A percentile compares a stretch with the other conserved stretches of the same genome.
Evolutionary conservation across 352 stramenopile genomes (phyloP).

Genomic region (Thalassiosira hispida): DNA sequence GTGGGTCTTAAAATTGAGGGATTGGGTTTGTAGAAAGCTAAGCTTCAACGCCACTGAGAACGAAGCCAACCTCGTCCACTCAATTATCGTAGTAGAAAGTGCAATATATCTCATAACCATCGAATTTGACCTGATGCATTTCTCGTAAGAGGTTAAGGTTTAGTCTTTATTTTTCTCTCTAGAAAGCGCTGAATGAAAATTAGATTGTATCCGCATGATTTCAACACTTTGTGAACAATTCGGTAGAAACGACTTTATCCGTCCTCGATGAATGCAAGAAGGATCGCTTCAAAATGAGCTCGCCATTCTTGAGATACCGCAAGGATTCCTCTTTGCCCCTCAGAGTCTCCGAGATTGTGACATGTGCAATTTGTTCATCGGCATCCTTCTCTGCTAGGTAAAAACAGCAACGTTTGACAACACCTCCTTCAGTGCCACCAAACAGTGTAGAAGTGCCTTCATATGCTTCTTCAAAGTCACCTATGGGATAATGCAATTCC

Average conservation of each 20-base stretch:
- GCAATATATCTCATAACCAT: too few species aligned
- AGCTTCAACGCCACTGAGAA: not conserved
- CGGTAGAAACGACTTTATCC: constrained; percentile 50
- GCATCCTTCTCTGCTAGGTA: constrained; percentile 51
- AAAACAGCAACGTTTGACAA: constrained; percentile 44
- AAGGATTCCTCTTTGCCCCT: constrained; percentile 51
- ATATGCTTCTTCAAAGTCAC: constrained; percentile 55
- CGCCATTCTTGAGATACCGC: constrained; percentile 55
- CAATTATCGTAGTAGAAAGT: too few species aligned
- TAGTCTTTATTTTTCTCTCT: too few species aligned
- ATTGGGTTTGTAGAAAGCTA: constrained; percentile 56
- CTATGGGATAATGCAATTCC: constrained; percentile 54
- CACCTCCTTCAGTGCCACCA: constrained; percentile 36
- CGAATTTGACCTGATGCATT: too few species aligned
- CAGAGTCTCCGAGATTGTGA: constrained; percentile 46
- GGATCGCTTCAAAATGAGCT: constrained; percentile 46
- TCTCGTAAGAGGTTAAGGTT: too few species aligned
- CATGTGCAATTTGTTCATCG: constrained; percentile 49
- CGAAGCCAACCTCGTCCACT: not conserved
- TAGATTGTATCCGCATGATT: too few species aligned
- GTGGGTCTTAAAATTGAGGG: constrained; percentile 77
- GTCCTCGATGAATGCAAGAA: constrained; percentile 32
- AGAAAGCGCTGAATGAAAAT: too few species aligned
- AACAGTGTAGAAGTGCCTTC: constrained; percentile 53
- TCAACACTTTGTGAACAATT: constrained; percentile 44